Base-by-base conservation (phyloP, 495 filamentous ascomycete genomes). In the Daldinia loculata region DNA sequence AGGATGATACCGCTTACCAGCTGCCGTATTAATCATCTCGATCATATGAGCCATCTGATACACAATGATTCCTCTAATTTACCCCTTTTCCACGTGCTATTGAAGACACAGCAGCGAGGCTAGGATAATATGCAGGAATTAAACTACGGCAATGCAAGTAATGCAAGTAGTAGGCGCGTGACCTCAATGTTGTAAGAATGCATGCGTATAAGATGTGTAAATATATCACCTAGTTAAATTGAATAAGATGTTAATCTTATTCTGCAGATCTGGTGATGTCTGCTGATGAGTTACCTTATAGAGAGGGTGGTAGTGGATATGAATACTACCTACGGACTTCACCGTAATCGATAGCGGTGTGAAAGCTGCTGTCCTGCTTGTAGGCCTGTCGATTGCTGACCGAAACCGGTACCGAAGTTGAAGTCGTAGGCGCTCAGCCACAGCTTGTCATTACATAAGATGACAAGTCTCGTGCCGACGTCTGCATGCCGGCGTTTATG, bases 381-480 rank as follows among this genome's bases (percentile, higher is more conserved):
- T 38, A 41, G 12, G 22, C 19, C 38, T 57, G 6, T 43, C 8
- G 53, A 65, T 48, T 48, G 2, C 19, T 27, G 19, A 22, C 29
- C 29, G 53, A 66, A 45, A 45, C 17, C 43, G 55, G 55, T 30
- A 41, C 39, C 32, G 22, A 26, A 14, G 11, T 14, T 36, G 8
- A 24, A 38, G 50, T 15, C 4, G 50, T 41, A n/a, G 36, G 2
- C n/a, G 26, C 12, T 53, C 8, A 36, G 59, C 59, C 43, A 22
- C 55, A 36, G 6, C 27, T 32, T 39, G 22, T 32, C 45, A 63
- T 63, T 32, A 56, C 55, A 43, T 52, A 32, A 63, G 34, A 57
- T 22, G 36, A 41, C 14, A 63, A 58, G 63, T 71, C 63, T 71
- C 68, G 68, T 66, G 63, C 55, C 45, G 48, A 45, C 32, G 39